These are phyloP conservation scores for Cladophialophora carrionii DNA, from an alignment of 2,329 filamentous ascomycete genomes.

Conservation along the genomic window DNA sequence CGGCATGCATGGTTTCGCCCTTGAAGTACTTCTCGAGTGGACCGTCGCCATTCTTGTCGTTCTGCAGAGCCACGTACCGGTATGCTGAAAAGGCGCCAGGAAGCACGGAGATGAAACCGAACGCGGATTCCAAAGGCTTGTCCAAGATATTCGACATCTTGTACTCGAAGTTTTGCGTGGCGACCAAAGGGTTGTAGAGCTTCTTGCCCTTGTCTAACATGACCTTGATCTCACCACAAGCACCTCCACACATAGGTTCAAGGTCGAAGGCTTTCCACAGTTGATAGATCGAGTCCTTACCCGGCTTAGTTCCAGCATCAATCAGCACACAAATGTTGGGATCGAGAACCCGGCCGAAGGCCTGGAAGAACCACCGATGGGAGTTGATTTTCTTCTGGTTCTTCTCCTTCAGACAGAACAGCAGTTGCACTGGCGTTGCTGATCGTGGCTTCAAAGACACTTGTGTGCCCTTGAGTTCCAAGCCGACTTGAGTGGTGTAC, in stretches of 20 bases:
- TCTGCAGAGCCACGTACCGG: slow-evolving; percentile 89
- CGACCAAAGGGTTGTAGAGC: slow-evolving; percentile 88
- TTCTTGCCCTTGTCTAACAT: slow-evolving; percentile 89
- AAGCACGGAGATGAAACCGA: slow-evolving; percentile 95
- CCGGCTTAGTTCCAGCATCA: slow-evolving; percentile 93
- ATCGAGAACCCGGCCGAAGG: slow-evolving; percentile 87
- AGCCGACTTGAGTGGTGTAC: slow-evolving; percentile 62
- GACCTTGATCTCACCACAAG: slow-evolving; percentile 98
- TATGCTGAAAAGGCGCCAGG: slow-evolving; percentile 99
- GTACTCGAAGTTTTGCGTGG: slow-evolving; percentile 98
- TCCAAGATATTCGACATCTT: slow-evolving; percentile 99
- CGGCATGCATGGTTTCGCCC: slow-evolving; percentile 92
- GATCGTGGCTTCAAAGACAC: slow-evolving; percentile 81
- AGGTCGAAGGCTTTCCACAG: slow-evolving; percentile 98
- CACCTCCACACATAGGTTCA: slow-evolving; percentile 95
- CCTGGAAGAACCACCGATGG: slow-evolving; percentile 98
- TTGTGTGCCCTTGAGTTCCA: slow-evolving; percentile 87
- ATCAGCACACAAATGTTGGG: slow-evolving; percentile 96
- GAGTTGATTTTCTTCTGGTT: slow-evolving; percentile 99
- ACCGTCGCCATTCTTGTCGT: slow-evolving; percentile 91
- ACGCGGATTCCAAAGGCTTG: slow-evolving; percentile 94
- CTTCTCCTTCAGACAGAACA: slow-evolving; percentile 99
- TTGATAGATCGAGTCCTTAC: slow-evolving; percentile 92
- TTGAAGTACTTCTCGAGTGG: slow-evolving; percentile 96
- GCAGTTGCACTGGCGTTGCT: slow-evolving; percentile 87